Evolutionary conservation across 2,329 filamentous ascomycete genomes (phyloP), one percentile per base, ranked within the genome.

Genomic region (Dactylellina leptospora): DNA sequence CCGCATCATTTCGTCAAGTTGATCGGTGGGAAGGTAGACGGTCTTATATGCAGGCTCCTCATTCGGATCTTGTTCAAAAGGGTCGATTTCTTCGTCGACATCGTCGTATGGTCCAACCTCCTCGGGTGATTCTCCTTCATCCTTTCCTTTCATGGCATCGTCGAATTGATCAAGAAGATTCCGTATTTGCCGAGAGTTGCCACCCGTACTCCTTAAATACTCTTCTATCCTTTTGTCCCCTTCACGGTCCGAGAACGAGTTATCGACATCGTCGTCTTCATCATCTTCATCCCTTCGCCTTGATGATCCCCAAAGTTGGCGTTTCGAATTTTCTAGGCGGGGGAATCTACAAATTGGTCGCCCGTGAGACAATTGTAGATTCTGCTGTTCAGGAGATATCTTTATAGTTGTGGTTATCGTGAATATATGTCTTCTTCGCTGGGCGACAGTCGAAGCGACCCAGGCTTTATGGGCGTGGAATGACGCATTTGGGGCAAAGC

Each of bases 81-180:
- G 53, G 28, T 73, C 69, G 36, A 73, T 63, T 2, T 73, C 69
- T 30, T 73, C 69, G 38, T 73, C 69, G 22, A 73, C 47, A 36
- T 73, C 69, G 16, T 73, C 60, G 23, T 55, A 66, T n/a, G 53
- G 53, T 11, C 58, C 60, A 20, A 60, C 47, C 9, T 27, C 33
- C 8, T 73, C 20, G 20, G 13, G 20, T 13, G 36, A 50, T 11
- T 50, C 56, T 4, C 27, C 18, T 10, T 61, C 27, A 11, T 56
- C 40, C 23, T 66, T 73, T 28, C 53, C 51, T 20, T 56, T 47
- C 23, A 73, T 28, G n/a, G 50, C 53, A 13, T 73, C 53, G 6
- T 66, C 59, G 45, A 64, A 59, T 42, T 73, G 42, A 28, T 36
- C 38, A 25, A 73, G 30, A 18, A 60, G 50, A 20, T 73, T 61